phyloP scores from a whole-genome alignment of 805 yeast species.

The Groenewaldozyma tartarivorans region DNA sequence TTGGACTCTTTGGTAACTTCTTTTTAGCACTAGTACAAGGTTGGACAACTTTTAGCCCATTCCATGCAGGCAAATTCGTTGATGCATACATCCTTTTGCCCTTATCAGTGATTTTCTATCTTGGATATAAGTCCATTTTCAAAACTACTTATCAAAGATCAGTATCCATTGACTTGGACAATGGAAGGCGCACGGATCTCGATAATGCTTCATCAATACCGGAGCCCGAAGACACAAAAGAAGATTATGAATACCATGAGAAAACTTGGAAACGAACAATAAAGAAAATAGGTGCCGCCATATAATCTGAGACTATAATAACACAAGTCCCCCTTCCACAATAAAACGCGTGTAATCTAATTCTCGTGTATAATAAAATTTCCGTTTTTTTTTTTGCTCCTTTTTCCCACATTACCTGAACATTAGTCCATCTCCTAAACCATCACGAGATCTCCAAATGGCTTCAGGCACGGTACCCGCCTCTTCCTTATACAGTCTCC shows the following conservation, averaged over 20 bases:
- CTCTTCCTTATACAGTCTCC: constrained; percentile 66
- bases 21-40: constrained; percentile 56
- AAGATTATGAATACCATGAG: constrained; percentile 2
- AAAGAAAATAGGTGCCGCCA: no score
- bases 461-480: constrained; percentile 52
- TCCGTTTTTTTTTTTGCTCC: no score
- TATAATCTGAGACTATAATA: no score
- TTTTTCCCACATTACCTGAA: no score
- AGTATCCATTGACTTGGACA: constrained; percentile 32
- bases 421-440: constrained; percentile 59
- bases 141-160: constrained; percentile 33
- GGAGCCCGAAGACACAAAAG: not conserved
- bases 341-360: no score
- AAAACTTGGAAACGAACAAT: no score
- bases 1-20: constrained; percentile 41
- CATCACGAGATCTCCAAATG: constrained; percentile 65
- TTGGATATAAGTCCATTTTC: constrained; percentile 28
- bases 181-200: constrained; percentile 34
- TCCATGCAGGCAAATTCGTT: constrained; percentile 43
- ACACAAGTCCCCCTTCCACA: no score
- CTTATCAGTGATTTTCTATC: constrained; percentile 38
- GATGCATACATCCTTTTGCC: constrained; percentile 61
- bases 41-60: constrained; percentile 55
- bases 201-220: constrained; percentile 7
- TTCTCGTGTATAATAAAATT: no score